phyloP scores from a whole-genome alignment of 805 yeast species.

The Yarrowia bubula region DNA sequence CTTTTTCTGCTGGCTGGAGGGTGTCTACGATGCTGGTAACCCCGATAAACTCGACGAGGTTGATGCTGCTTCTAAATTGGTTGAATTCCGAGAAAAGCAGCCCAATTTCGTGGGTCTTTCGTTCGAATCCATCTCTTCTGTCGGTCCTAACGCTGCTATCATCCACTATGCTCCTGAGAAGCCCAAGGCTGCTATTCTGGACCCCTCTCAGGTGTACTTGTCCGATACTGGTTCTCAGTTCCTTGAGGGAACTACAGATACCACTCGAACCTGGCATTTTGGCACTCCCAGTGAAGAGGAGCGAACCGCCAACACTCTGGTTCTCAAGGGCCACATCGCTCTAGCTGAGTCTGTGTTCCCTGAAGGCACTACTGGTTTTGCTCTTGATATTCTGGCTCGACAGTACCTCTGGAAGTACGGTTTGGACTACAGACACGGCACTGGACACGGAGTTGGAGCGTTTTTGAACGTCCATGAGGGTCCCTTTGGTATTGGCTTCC shows the following conservation, averaged over 20 bases:
- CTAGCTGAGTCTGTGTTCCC: constrained; percentile 80
- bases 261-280: constrained; percentile 83
- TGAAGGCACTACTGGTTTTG: constrained; percentile 67
- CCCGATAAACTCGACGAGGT: constrained; percentile 51
- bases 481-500: constrained; percentile 75
- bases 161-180: constrained; percentile 69
- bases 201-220: constrained; percentile 66
- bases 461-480: constrained; percentile 92
- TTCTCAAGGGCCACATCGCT: constrained; percentile 87
- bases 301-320: constrained; percentile 70
- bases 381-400: constrained; percentile 79
- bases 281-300: constrained; percentile 56
- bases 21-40: constrained; percentile 45
- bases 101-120: constrained; percentile 56
- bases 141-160: constrained; percentile 74
- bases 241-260: constrained; percentile 93
- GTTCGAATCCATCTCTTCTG: constrained; percentile 70
- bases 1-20: constrained; percentile 81
- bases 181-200: constrained; percentile 57
- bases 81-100: constrained; percentile 43
- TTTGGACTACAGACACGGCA: constrained; percentile 86
- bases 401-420: constrained; percentile 81
- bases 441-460: constrained; percentile 97
- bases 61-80: constrained; percentile 54
- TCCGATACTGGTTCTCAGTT: constrained; percentile 92